Evolutionary conservation across 352 stramenopile genomes (phyloP).

Genomic region (Pythium plurisporium): DNA sequence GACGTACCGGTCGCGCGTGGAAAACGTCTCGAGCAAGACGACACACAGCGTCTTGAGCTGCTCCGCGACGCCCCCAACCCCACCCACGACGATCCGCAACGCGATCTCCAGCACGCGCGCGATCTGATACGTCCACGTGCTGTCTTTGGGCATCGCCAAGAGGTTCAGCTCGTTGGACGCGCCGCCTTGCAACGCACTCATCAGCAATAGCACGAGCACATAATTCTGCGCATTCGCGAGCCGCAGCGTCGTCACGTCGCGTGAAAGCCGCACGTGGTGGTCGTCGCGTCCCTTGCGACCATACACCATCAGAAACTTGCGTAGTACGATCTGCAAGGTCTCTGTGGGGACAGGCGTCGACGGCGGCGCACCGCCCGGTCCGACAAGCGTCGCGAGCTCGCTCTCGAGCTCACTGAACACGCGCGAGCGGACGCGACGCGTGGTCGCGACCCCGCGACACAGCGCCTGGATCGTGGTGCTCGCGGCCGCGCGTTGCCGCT

Average conservation of each 20-base stretch:
- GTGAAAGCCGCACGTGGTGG: neutral
- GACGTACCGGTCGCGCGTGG: slow-evolving; percentile 26
- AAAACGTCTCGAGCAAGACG: slow-evolving; percentile 45
- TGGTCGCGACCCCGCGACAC: slow-evolving; percentile 28
- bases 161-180: slow-evolving; percentile 17
- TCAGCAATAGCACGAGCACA: slow-evolving; percentile 53
- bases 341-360: slow-evolving; percentile 20
- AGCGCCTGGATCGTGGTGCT: slow-evolving; percentile 50
- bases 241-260: slow-evolving; percentile 8
- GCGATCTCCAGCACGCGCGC: slow-evolving; percentile 39
- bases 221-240: slow-evolving; percentile 54
- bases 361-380: slow-evolving; percentile 31
- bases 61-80: neutral
- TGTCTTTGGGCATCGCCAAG: slow-evolving; percentile 29
- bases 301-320: slow-evolving; percentile 44
- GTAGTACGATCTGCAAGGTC: slow-evolving; percentile 28
- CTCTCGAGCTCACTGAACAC: slow-evolving; percentile 42
- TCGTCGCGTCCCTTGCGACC: slow-evolving; percentile 6
- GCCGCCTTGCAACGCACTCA: slow-evolving; percentile 41
- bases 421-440: slow-evolving; percentile 19
- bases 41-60: slow-evolving; percentile 41
- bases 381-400: slow-evolving; percentile 32
- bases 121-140: slow-evolving; percentile 32
- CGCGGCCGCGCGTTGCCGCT: slow-evolving; percentile 36
- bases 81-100: slow-evolving; percentile 29